Percentiles rank a stretch among this genome's conserved stretches.
Evolutionary conservation across 2,329 filamentous ascomycete genomes (phyloP).

Genomic region (Hymenoscyphus salicellus): DNA sequence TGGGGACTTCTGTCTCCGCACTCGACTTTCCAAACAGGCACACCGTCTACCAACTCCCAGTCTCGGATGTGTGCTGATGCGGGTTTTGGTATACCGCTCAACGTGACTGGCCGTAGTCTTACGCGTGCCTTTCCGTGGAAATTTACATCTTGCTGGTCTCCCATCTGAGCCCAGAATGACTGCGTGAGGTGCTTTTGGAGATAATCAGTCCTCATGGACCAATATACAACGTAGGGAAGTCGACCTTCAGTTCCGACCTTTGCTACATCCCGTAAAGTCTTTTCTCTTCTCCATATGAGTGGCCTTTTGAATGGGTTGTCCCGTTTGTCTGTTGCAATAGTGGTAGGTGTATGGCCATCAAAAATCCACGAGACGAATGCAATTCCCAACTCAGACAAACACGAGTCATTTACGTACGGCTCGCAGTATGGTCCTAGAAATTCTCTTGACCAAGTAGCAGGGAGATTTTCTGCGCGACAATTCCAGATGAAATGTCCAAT

Average conservation of each 20-base stretch:
- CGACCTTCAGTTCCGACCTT: neutral
- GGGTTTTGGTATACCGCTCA: neutral
- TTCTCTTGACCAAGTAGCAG: neutral
- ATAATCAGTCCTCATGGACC: slow-evolving; percentile 9
- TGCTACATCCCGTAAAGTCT: neutral
- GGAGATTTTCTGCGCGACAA: slow-evolving; percentile 23
- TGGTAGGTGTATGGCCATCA: slow-evolving; percentile 22
- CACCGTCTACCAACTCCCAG: neutral
- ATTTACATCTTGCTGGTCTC: neutral
- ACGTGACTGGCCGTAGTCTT: neutral
- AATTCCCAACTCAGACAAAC: slow-evolving; percentile 24
- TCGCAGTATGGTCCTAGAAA: slow-evolving; percentile 11
- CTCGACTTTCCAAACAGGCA: neutral
- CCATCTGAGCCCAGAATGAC: slow-evolving; percentile 10
- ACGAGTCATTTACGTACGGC: slow-evolving; percentile 25
- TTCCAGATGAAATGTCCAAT: slow-evolving; percentile 29
- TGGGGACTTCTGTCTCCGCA: slow-evolving; percentile 6
- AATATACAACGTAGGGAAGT: slow-evolving; percentile 5
- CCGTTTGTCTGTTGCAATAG: slow-evolving; percentile 1
- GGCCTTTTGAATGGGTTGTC: slow-evolving; percentile 4
- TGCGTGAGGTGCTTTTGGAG: slow-evolving; percentile 6
- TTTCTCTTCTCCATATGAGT: slow-evolving; percentile 8
- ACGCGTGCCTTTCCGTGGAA: neutral
- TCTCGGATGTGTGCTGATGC: slow-evolving; percentile 9
- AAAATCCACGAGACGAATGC: slow-evolving; percentile 29